Base-by-base conservation (phyloP, 805 yeast species). In the Clavispora asparagi region DNA sequence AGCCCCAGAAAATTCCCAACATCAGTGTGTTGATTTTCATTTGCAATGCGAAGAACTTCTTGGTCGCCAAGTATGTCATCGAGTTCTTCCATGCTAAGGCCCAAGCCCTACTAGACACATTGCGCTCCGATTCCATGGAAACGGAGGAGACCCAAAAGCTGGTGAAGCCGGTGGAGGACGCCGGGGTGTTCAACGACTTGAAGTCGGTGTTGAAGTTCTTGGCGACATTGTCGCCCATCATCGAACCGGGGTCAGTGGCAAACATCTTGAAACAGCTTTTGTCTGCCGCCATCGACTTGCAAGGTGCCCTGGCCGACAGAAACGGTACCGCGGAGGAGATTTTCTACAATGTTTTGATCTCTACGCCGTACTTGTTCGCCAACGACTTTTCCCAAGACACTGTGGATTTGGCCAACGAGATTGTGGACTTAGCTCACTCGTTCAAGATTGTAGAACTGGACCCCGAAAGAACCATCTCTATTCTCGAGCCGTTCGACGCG, bases 1-100 rank as follows among this genome's bases (percentile, higher is more conserved):
- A 92, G 64, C 98, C 99, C 0, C 96, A 91, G 52, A 94, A 91
- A 62, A 78, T 85, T 48, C 80, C 83, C 12, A 77, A 83, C n/a
- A 64, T 92, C 47, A 77, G 89, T 26, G 80, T 83, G 8, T 71
- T 89, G 53, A 67, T 90, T 6, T 76, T 83, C 57, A 70, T 82
- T 19, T 81, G 87, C 40, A 83, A 85, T 65, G 71, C 85, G 23
- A 76, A 76, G 48, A 81, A 80, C 62, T 76, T 78, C 31, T 69
- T 77, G 33, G 82, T 87, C 38, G 92, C 95, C 42, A 79, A 81
- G 53, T 77, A 78, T 42, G 77, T 87, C 11, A 64, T 88, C 23
- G 90, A 85, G 52, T 85, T 68, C 64, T 74, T 88, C 52, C 90
- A 85, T 53, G 74, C 76, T 25, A 77, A 79, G 57, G 70, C 83